Evolutionary conservation across 2,329 filamentous ascomycete species (phyloP).

Genomic region (Hypocrella siamensis): DNA sequence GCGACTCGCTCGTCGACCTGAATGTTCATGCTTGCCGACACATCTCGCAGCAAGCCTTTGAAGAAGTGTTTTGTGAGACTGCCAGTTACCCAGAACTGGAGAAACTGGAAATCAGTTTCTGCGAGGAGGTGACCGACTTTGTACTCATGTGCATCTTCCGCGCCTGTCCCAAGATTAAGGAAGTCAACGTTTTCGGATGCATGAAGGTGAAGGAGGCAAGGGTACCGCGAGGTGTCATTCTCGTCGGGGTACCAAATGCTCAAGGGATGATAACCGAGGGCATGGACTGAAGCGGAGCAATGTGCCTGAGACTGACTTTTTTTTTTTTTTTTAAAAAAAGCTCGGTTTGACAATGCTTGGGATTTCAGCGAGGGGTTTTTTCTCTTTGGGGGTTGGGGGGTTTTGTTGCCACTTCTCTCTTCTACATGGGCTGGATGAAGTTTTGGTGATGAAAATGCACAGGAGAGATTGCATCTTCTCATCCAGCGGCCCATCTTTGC

Average conservation of each 20-base stretch:
- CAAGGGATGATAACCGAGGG: slow-evolving; percentile 45
- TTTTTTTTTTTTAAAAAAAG: neutral
- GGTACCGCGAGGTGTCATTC: slow-evolving; percentile 37
- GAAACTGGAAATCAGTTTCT: slow-evolving; percentile 67
- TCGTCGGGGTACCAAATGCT: slow-evolving; percentile 43
- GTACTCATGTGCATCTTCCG: slow-evolving; percentile 49
- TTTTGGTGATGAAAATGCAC: no score
- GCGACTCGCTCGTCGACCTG: slow-evolving; percentile 44
- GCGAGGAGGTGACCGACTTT: slow-evolving; percentile 49
- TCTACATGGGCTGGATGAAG: no score
- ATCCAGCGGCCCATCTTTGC: no score
- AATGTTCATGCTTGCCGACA: slow-evolving; percentile 78
- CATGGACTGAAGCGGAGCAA: slow-evolving; percentile 2
- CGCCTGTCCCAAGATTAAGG: slow-evolving; percentile 42
- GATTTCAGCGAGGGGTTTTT: neutral
- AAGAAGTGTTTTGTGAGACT: slow-evolving; percentile 50
- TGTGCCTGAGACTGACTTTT: no score
- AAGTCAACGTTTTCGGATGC: slow-evolving; percentile 48
- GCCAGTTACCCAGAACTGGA: slow-evolving; percentile 50
- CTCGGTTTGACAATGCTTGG: neutral
- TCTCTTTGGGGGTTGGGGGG: no score
- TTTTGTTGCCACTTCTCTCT: no score
- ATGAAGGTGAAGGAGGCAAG: slow-evolving; percentile 41
- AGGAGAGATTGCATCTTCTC: no score
- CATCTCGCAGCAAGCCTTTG: slow-evolving; percentile 56